Evolutionary conservation across 768 basidiomycete genomes (phyloP).

Genomic region (Termitomyces sp.): DNA sequence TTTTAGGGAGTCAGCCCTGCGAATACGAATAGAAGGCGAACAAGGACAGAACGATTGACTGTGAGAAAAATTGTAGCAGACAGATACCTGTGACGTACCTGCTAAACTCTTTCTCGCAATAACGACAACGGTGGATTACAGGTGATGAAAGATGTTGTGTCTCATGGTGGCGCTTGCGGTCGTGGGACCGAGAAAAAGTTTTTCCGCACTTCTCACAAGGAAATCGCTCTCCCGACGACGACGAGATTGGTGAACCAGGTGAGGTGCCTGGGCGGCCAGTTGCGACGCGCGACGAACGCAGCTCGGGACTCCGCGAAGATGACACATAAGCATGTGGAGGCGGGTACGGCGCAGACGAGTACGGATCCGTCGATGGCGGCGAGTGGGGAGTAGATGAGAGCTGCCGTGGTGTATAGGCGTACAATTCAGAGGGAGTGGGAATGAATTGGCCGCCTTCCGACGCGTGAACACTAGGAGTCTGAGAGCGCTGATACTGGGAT

Average conservation of each 20-base stretch:
- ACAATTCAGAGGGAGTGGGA: conserved; percentile 43
- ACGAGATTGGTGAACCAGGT: conserved; percentile 33
- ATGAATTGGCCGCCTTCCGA: conserved; percentile 31
- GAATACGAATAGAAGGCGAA: conserved; percentile 6
- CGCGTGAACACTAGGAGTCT: conserved; percentile 15
- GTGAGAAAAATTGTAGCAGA: conserved; percentile 5
- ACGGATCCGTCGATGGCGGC: conserved; percentile 19
- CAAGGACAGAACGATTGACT: conserved; percentile 1
- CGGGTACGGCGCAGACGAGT: conserved; percentile 15
- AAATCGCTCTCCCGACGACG: conserved; percentile 55
- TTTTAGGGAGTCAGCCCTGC: conserved; percentile 52
- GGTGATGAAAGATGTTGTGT: conserved; percentile 66
- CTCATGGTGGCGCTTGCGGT: conserved; percentile 78
- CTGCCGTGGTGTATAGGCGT: conserved; percentile 22
- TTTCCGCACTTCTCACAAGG: conserved; percentile 72
- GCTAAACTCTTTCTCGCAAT: conserved; percentile 75
- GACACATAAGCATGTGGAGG: conserved; percentile 23
- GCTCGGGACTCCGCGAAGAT: conserved; percentile 24
- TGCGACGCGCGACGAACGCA: conserved; percentile 31
- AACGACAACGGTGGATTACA: conserved; percentile 63
- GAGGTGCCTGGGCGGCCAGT: conserved; percentile 36
- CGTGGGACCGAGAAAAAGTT: conserved; percentile 76
- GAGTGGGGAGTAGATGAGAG: conserved; percentile 18
- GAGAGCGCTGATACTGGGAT: conserved; percentile 16
- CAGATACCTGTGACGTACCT: conserved; percentile 32